Base-by-base conservation (phyloP, 345 rosid species). In the Populus davidiana region DNA sequence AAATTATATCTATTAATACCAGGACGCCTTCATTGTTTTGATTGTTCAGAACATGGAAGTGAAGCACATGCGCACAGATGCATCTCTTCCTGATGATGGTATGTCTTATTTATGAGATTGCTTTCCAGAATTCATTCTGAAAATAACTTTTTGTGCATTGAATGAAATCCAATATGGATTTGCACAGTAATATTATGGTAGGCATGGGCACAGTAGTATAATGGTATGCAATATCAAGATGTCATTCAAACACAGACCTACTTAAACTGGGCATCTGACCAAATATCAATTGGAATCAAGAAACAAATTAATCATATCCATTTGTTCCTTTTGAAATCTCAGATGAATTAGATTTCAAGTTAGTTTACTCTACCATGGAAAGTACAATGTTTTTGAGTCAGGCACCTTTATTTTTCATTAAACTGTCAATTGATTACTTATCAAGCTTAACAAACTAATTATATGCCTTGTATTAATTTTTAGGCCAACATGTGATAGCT, bases 41-140 rank as follows among this genome's bases (percentile, higher is more conserved):
- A 38, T 69, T 82, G 52, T 75, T 81, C 69, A 89, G 82, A 91
- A 84, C 74, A 20, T 78, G 78, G 84, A 74, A 73, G 38, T 86
- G 72, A 89, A 88, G 87, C 84, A 84, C 63, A 77, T 85, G 82
- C 84, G 82, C 70, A 49, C 81, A 61, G 81, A 80, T 75, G 86
- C 80, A 77, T 82, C 86, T 72, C 75, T 77, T 77, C 75, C 78
- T 44, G 82, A 84, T 67, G 69, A 81, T 68, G 86, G 89, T 88
- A 81, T 23, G 78, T 47, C 64, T 71, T 77, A 35, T 39, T 70
- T 33, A 14, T 43, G 12, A 61, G 29, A 47, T 47, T 47, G 50
- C 18, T 47, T 47, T 47, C 50, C 18, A 47, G 13, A 41, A 14
- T 13, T 47, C 50, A 47, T 47, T 47, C 50, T 47, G 50, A 47